phyloP scores from a whole-genome alignment of 805 yeast genomes.

The Candida glaebosa region DNA sequence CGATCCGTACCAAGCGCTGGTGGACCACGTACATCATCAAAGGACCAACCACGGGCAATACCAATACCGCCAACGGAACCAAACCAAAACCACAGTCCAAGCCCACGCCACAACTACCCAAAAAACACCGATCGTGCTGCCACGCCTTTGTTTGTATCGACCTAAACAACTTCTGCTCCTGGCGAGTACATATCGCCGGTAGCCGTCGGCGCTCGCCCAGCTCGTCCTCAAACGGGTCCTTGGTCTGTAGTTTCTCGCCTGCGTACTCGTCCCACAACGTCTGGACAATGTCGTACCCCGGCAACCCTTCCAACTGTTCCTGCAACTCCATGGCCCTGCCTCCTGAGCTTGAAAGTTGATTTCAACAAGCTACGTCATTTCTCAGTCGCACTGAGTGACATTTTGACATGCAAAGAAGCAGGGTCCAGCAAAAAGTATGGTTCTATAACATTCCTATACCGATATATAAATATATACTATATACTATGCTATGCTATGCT shows the following conservation, averaged over 20 bases:
- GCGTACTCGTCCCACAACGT: slow-evolving; percentile 66
- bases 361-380: too few relatives aligned
- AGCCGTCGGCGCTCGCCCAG: slow-evolving; percentile 61
- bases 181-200: slow-evolving; percentile 47
- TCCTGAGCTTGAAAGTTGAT: too few relatives aligned
- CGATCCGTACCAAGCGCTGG: slow-evolving; percentile 58
- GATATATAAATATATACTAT: too few relatives aligned
- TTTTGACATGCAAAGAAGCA: too few relatives aligned
- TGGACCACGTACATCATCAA: slow-evolving; percentile 75
- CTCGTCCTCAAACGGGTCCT: slow-evolving; percentile 62
- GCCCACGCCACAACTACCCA: slow-evolving; percentile 67
- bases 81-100: slow-evolving; percentile 74
- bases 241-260: slow-evolving; percentile 59
- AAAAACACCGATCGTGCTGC: slow-evolving; percentile 79
- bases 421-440: too few relatives aligned
- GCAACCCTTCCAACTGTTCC: slow-evolving; percentile 35
- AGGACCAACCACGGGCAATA: slow-evolving; percentile 84
- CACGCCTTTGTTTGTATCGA: slow-evolving; percentile 75
- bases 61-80: slow-evolving; percentile 65
- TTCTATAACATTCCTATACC: too few relatives aligned
- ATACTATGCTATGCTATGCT: too few relatives aligned
- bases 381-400: too few relatives aligned
- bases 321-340: slow-evolving; percentile 14
- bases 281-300: slow-evolving; percentile 55
- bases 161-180: slow-evolving; percentile 70